Conservation (phyloP, 2,329 filamentous ascomycete genomes). For the Drechslerella coelobrocha region DNA sequence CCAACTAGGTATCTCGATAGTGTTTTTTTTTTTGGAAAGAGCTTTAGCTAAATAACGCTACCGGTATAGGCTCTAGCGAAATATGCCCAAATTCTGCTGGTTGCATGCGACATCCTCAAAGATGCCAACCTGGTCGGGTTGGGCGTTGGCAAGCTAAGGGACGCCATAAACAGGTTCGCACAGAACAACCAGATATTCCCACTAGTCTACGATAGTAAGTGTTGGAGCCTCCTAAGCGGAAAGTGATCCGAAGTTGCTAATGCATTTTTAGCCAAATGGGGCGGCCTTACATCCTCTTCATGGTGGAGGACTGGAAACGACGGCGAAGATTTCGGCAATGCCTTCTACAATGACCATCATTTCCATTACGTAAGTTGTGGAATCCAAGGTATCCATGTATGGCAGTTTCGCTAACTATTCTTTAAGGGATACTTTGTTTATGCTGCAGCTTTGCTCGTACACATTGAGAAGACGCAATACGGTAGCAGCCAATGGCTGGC, state of each 20-base stretch:
- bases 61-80: conserved; percentile 72
- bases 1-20: conserved; percentile 11
- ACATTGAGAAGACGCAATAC: conserved; percentile 56
- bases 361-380: conserved; percentile 67
- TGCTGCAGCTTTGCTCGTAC: conserved; percentile 79
- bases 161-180: conserved; percentile 70
- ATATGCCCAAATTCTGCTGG: conserved; percentile 73
- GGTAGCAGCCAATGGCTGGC: conserved; percentile 64
- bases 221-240: neutral
- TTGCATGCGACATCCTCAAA: conserved; percentile 69
- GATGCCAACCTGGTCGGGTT: conserved; percentile 66
- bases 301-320: conserved; percentile 73
- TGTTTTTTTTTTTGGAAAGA: conserved; percentile 56
- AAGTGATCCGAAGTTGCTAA: conserved; percentile 12
- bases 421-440: conserved; percentile 80
- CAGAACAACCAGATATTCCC: conserved; percentile 72
- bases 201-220: conserved; percentile 69
- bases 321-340: conserved; percentile 86
- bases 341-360: conserved; percentile 78
- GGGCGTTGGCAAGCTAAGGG: conserved; percentile 69
- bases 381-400: conserved; percentile 63
- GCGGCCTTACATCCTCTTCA: conserved; percentile 78
- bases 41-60: conserved; percentile 54
- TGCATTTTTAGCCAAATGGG: conserved; percentile 68
- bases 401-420: conserved; percentile 64